Conservation (phyloP, 768 basidiomycete genomes). For the Mycena venus region DNA sequence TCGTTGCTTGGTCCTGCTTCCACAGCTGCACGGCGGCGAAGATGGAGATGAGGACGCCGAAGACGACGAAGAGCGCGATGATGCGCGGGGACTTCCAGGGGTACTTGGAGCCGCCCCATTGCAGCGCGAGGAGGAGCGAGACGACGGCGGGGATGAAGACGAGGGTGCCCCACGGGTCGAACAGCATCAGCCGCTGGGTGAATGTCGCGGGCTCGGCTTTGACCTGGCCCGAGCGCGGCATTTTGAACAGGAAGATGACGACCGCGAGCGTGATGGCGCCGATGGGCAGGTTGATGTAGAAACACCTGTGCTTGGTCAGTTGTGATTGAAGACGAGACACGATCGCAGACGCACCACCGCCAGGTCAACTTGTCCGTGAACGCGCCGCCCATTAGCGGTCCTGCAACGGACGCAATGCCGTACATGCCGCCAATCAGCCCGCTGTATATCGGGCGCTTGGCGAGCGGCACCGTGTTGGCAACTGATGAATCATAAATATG, state of each 20-base stretch:
- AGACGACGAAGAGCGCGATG: slow-evolving; percentile 17
- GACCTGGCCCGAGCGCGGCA: slow-evolving; percentile 7
- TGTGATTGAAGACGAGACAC: not conserved
- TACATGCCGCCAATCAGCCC: slow-evolving; percentile 53
- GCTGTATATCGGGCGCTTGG: slow-evolving; percentile 48
- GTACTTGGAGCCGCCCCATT: slow-evolving; percentile 61
- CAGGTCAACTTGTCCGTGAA: slow-evolving; percentile 49
- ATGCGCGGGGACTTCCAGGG: slow-evolving; percentile 50
- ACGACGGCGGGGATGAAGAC: slow-evolving; percentile 33
- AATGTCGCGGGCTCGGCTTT: not conserved
- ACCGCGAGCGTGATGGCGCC: slow-evolving; percentile 27
- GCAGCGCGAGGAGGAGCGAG: slow-evolving; percentile 49
- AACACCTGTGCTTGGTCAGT: slow-evolving; percentile 31
- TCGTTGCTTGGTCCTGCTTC: slow-evolving; percentile 16
- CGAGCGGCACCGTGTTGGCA: slow-evolving; percentile 43
- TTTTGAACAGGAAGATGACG: slow-evolving; percentile 35
- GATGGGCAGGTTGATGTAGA: slow-evolving; percentile 48
- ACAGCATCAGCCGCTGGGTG: slow-evolving; percentile 16
- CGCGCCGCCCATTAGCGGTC: slow-evolving; percentile 46
- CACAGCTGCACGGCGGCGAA: slow-evolving; percentile 28
- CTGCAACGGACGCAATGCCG: slow-evolving; percentile 37
- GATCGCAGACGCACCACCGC: slow-evolving; percentile 46
- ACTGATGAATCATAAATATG: slow-evolving; percentile 14
- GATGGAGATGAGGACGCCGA: slow-evolving; percentile 28
- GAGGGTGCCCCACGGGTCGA: slow-evolving; percentile 33